These are phyloP conservation scores for Colletotrichum siamense DNA, from an alignment of 2,329 filamentous ascomycete genomes.

Conservation along the genomic window DNA sequence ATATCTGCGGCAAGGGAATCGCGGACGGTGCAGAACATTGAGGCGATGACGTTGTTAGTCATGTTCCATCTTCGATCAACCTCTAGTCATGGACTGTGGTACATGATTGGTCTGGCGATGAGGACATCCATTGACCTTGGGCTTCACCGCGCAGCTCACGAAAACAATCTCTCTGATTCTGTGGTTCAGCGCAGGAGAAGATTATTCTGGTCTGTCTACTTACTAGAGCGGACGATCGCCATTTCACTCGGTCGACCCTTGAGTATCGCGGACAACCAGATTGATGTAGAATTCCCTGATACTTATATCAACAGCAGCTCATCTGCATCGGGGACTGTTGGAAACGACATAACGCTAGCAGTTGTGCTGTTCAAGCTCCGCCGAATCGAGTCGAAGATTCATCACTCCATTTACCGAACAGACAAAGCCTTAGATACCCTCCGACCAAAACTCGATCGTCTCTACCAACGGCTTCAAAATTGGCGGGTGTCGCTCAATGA, in stretches of 20 bases:
- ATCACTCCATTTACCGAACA: constrained; percentile 56
- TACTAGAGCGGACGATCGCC: constrained; percentile 53
- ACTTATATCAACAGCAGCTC: constrained; percentile 30
- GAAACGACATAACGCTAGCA: constrained; percentile 41
- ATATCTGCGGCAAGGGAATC: constrained; percentile 53
- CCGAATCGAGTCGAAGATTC: constrained; percentile 52
- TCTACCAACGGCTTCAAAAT: constrained; percentile 45
- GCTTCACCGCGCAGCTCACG: constrained; percentile 52
- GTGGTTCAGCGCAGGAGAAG: constrained; percentile 36
- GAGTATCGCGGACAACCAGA: constrained; percentile 55
- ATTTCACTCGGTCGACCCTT: constrained; percentile 56
- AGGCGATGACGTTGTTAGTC: constrained; percentile 56
- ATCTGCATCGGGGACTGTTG: constrained; percentile 31
- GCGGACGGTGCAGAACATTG: constrained; percentile 54
- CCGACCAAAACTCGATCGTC: constrained; percentile 50
- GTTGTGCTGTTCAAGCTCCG: constrained; percentile 51
- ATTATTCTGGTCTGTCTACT: constrained; percentile 58
- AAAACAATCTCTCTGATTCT: constrained; percentile 24
- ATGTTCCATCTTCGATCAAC: constrained; percentile 56
- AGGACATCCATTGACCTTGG: constrained; percentile 57
- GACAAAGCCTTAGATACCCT: constrained; percentile 49
- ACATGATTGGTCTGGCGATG: constrained; percentile 60
- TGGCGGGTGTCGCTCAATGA: constrained; percentile 65
- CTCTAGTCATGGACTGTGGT: constrained; percentile 57
- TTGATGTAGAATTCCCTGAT: constrained; percentile 53